Evolutionary conservation across 805 yeast genomes (phyloP).

Genomic region (Alloascoidea africana): DNA sequence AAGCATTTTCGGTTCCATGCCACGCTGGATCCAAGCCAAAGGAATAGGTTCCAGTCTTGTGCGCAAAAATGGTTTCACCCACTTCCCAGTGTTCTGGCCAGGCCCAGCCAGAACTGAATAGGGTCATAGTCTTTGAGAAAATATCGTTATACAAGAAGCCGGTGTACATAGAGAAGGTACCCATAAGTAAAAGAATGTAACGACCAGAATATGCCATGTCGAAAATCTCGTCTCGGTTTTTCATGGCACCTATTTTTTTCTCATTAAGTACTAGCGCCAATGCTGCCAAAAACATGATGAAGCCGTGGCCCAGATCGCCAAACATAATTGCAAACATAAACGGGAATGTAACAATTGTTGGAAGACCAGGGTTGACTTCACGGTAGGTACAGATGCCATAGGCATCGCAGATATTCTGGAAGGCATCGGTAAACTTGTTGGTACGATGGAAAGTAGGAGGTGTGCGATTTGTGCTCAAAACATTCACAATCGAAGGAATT

Average conservation of each 20-base stretch:
- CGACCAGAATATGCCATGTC: conserved; percentile 95
- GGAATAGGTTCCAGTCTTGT: conserved; percentile 51
- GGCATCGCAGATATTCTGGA: conserved; percentile 88
- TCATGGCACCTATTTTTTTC: conserved; percentile 44
- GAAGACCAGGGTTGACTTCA: conserved; percentile 92
- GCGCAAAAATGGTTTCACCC: conserved; percentile 60
- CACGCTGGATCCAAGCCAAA: conserved; percentile 89
- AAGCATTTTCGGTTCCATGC: conserved; percentile 93
- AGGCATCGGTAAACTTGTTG: conserved; percentile 89
- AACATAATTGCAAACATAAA: conserved; percentile 99
- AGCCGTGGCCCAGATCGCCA: conserved; percentile 96
- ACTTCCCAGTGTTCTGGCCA: conserved; percentile 68
- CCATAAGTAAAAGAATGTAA: conserved; percentile 85
- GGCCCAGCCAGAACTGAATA: conserved; percentile 83
- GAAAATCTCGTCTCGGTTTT: conserved; percentile 74
- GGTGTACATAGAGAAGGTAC: conserved; percentile 86
- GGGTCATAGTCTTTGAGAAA: conserved; percentile 80
- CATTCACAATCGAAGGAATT: conserved; percentile 30
- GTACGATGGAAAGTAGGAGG: conserved; percentile 94
- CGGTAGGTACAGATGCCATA: conserved; percentile 88
- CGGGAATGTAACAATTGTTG: conserved; percentile 92
- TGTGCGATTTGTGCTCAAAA: conserved; percentile 59
- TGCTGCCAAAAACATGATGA: conserved; percentile 66
- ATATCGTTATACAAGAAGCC: conserved; percentile 90
- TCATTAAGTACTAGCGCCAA: conserved; percentile 60